A percentile compares a stretch with the other conserved stretches of the same genome.
phyloP scores from a whole-genome alignment of 2,329 filamentous ascomycete species.

The Paracoccidioides lutzii region DNA sequence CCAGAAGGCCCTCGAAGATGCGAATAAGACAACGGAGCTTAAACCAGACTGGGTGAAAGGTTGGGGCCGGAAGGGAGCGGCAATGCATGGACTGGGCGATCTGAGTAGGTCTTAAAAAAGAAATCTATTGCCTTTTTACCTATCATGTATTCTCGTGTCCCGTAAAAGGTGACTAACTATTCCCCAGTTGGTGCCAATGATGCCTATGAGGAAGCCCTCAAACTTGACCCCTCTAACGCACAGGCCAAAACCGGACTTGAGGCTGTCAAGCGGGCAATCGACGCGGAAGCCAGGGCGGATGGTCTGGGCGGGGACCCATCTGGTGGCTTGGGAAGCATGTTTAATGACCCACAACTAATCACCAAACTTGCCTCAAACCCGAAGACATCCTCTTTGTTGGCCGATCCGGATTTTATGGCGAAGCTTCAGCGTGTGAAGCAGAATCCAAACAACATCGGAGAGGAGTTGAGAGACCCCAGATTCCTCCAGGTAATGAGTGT shows the following conservation, averaged over 20 bases:
- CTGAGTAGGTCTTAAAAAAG: constrained; percentile 39
- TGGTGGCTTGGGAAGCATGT: constrained; percentile 77
- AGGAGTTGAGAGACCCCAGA: constrained; percentile 75
- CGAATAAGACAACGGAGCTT: constrained; percentile 81
- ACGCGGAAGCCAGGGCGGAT: constrained; percentile 56
- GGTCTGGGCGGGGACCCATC: constrained; percentile 51
- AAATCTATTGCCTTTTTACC: background rate
- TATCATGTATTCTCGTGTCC: constrained; percentile 9
- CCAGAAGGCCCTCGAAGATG: constrained; percentile 72
- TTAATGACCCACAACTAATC: constrained; percentile 81
- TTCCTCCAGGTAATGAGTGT: constrained; percentile 93
- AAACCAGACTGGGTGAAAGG: constrained; percentile 98
- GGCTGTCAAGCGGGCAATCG: constrained; percentile 76
- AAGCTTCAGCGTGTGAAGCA: constrained; percentile 72
- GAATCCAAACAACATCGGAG: constrained; percentile 66
- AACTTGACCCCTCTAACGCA: constrained; percentile 80
- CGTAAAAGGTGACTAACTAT: background rate
- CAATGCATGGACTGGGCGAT: constrained; percentile 76
- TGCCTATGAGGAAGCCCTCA: constrained; percentile 87
- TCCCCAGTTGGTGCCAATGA: constrained; percentile 61
- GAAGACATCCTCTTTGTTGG: constrained; percentile 72
- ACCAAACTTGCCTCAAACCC: constrained; percentile 88
- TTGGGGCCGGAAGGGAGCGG: constrained; percentile 85
- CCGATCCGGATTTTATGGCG: constrained; percentile 74
- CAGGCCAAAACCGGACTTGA: constrained; percentile 82